These are phyloP conservation scores for Trametes meyenii DNA, from an alignment of 768 basidiomycete species.

Conservation along the genomic window DNA sequence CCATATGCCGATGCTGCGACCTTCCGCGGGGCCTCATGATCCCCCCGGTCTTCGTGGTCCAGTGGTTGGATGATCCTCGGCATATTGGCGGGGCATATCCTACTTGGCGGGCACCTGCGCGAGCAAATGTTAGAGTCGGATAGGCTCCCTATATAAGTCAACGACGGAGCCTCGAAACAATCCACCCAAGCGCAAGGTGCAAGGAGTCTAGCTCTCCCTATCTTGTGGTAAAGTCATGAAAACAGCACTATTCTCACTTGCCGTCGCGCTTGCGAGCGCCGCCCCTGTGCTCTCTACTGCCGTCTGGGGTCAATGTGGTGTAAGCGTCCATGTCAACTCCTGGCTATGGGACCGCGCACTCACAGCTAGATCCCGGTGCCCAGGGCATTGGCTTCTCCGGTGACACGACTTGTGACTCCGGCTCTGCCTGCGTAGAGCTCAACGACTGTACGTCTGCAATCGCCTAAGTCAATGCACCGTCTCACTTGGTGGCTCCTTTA, in stretches of 20 bases:
- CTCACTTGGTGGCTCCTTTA: slow-evolving; percentile 23
- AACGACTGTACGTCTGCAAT: slow-evolving; percentile 44
- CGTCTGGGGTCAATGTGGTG: slow-evolving; percentile 56
- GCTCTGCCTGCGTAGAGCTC: slow-evolving; percentile 42
- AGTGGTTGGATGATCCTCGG: slow-evolving; percentile 17
- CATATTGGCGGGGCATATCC: slow-evolving; percentile 8
- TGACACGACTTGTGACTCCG: slow-evolving; percentile 48
- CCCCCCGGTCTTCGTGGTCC: neutral
- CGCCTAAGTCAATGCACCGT: neutral
- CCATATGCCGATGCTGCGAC: neutral
- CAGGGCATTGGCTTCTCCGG: slow-evolving; percentile 47
- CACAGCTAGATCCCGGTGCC: neutral
- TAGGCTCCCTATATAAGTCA: no score
- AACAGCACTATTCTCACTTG: slow-evolving; percentile 27
- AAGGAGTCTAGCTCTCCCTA: no score
- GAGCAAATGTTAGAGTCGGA: no score
- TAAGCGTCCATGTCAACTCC: slow-evolving; percentile 7
- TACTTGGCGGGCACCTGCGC: no score
- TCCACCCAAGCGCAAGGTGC: no score
- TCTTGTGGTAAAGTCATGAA: slow-evolving; percentile 25
- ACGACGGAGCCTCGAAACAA: no score
- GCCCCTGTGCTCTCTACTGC: slow-evolving; percentile 35
- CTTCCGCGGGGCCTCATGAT: neutral
- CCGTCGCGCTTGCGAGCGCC: slow-evolving; percentile 29
- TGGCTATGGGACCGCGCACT: neutral